Evolutionary conservation across 2,329 filamentous ascomycete genomes (phyloP).

Genomic region (Aaosphaeria pasadenensis): DNA sequence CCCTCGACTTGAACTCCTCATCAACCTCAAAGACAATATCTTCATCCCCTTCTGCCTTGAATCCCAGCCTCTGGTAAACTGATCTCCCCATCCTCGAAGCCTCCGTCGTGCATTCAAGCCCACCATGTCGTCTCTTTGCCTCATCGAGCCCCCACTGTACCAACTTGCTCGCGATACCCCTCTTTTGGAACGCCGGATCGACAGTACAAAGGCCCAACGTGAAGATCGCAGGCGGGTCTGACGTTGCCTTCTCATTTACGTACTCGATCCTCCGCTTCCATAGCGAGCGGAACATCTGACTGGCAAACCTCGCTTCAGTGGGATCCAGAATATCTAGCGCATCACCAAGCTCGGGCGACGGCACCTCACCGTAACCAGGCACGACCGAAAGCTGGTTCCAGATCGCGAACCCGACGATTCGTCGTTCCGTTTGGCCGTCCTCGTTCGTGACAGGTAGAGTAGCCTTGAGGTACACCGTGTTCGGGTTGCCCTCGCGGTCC

Average conservation of each 20-base stretch:
- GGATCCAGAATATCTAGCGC: constrained; percentile 32
- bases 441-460: constrained; percentile 38
- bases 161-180: constrained; percentile 34
- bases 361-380: constrained; percentile 46
- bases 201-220: constrained; percentile 47
- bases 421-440: constrained; percentile 16
- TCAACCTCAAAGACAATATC: constrained; percentile 32
- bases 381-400: constrained; percentile 55
- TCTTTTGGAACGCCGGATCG: constrained; percentile 52
- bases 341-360: constrained; percentile 10
- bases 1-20: constrained; percentile 27
- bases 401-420: constrained; percentile 53
- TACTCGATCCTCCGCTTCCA: constrained; percentile 39
- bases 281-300: constrained; percentile 46
- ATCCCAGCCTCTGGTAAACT: constrained; percentile 31
- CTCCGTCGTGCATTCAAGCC: constrained; percentile 36
- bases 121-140: constrained; percentile 26
- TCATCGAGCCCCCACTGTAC: constrained; percentile 33
- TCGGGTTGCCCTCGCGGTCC: constrained; percentile 46
- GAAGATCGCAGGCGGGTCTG: constrained; percentile 46
- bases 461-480: constrained; percentile 55
- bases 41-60: constrained; percentile 20
- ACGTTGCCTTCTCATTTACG: constrained; percentile 35
- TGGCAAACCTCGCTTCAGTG: constrained; percentile 46
- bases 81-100: constrained; percentile 33